Conservation (phyloP, 257 asterid genomes). For the Osmanthus fragrans region DNA sequence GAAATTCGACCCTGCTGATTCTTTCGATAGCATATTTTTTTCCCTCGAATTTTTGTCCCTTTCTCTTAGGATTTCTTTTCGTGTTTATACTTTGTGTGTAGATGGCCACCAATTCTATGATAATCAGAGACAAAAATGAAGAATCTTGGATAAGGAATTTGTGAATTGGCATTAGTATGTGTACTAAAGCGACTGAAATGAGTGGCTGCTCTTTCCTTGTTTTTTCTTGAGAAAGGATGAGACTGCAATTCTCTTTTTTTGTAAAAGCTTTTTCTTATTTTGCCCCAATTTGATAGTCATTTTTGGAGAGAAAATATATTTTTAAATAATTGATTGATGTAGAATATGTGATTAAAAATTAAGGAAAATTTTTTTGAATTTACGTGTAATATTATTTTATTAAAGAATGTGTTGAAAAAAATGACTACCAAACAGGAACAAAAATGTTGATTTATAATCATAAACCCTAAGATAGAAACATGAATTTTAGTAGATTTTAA, state of each 20-base stretch:
- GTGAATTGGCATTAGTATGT: not conserved
- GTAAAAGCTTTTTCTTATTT: too few species aligned
- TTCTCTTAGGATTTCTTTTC: not conserved
- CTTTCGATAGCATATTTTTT: conserved; percentile 50
- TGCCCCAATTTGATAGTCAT: too few species aligned
- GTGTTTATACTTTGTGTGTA: conserved; percentile 20
- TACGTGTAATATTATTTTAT: too few species aligned
- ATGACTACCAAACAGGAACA: too few species aligned
- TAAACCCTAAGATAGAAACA: too few species aligned
- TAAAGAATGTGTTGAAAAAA: too few species aligned
- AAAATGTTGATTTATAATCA: too few species aligned
- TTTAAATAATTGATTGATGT: too few species aligned
- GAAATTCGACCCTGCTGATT: conserved; percentile 44
- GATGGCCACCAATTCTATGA: conserved; percentile 20
- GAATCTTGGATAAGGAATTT: conserved; percentile 35
- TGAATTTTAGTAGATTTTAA: too few species aligned
- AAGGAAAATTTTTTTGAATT: too few species aligned
- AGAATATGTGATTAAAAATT: too few species aligned
- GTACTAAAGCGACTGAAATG: not conserved
- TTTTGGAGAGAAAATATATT: too few species aligned
- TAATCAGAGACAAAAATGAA: conserved; percentile 3
- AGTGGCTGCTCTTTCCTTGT: conserved; percentile 20
- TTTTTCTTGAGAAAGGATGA: not conserved
- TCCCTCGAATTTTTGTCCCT: not conserved
- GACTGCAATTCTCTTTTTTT: not conserved